A percentile compares a stretch with the other conserved stretches of the same genome.
Conservation (phyloP, 2,329 filamentous ascomycete species). For the Fonsecaea nubica region DNA sequence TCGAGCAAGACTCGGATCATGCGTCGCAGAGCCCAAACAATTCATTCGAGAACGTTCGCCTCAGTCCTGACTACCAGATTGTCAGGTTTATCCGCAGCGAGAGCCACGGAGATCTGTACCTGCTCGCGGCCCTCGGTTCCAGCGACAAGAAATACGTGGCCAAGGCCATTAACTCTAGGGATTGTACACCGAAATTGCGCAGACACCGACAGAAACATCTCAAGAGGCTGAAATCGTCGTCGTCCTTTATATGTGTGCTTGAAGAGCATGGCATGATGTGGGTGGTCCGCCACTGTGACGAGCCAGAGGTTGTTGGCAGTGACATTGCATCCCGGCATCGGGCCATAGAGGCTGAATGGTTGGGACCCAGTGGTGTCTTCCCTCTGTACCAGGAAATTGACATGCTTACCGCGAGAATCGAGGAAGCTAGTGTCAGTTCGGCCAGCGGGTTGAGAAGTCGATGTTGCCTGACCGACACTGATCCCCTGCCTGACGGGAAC, state of each 20-base stretch:
- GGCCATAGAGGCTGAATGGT: not conserved
- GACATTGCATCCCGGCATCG: not conserved
- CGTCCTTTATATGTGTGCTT: not conserved
- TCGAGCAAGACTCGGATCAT: not conserved
- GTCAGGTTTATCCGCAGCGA: not conserved
- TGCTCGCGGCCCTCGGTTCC: not conserved
- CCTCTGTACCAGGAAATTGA: not conserved
- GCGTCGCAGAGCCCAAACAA: not conserved
- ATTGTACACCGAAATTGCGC: not conserved
- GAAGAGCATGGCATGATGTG: not conserved
- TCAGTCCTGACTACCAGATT: not conserved
- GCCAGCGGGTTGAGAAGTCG: not conserved
- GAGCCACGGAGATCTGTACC: not conserved
- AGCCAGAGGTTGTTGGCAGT: not conserved
- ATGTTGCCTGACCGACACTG: not conserved
- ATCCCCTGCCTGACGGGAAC: not conserved
- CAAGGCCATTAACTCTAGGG: not conserved
- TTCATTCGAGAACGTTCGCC: not conserved
- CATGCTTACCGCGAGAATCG: not conserved
- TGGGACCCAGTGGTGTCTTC: not conserved
- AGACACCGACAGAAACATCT: not conserved
- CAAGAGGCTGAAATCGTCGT: not conserved
- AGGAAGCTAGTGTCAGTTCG: not conserved
- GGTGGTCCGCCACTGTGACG: not conserved
- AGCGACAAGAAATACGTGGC: not conserved